A percentile compares a stretch with the other conserved stretches of the same genome.
Conservation (phyloP, 2,329 filamentous ascomycete species). For the Waltergamsia citrina region DNA sequence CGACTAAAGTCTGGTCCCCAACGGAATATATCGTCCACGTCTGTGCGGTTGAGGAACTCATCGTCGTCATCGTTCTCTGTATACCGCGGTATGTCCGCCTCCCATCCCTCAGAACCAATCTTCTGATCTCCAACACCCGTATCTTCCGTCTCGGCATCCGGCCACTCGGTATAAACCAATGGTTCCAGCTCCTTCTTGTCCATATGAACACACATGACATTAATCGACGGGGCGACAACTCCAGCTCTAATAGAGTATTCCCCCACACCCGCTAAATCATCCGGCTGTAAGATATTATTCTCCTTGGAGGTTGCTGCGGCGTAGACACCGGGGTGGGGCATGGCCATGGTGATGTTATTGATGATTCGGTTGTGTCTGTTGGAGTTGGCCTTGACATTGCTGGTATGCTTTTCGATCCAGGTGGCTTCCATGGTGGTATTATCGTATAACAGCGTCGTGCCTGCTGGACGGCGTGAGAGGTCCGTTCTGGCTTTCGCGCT, state of each 20-base stretch:
- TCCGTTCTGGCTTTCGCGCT: too few relatives aligned
- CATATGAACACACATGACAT: constrained; percentile 66
- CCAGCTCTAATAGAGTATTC: constrained; percentile 60
- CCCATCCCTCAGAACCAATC: constrained; percentile 24
- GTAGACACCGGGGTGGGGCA: constrained; percentile 65
- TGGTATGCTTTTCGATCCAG: constrained; percentile 53
- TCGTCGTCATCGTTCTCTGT: constrained; percentile 11
- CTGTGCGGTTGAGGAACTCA: constrained; percentile 43
- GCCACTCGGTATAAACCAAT: constrained; percentile 55
- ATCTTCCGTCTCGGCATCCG: constrained; percentile 22
- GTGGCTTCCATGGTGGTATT: constrained; percentile 61
- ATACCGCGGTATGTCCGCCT: constrained; percentile 22
- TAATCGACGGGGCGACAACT: constrained; percentile 60
- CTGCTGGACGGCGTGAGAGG: constrained; percentile 41
- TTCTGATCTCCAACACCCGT: constrained; percentile 23
- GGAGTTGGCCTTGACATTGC: constrained; percentile 34
- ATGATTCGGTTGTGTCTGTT: constrained; percentile 47
- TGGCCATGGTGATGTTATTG: constrained; percentile 68
- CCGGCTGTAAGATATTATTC: constrained; percentile 64
- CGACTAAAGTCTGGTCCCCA: constrained; percentile 48
- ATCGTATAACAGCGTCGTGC: constrained; percentile 56
- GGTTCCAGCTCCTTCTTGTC: constrained; percentile 40
- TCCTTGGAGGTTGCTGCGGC: constrained; percentile 47
- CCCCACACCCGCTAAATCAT: constrained; percentile 54
- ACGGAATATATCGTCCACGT: constrained; percentile 60